Evolutionary conservation across 2,329 filamentous ascomycete species (phyloP).

Genomic region (Aureobasidium musti): DNA sequence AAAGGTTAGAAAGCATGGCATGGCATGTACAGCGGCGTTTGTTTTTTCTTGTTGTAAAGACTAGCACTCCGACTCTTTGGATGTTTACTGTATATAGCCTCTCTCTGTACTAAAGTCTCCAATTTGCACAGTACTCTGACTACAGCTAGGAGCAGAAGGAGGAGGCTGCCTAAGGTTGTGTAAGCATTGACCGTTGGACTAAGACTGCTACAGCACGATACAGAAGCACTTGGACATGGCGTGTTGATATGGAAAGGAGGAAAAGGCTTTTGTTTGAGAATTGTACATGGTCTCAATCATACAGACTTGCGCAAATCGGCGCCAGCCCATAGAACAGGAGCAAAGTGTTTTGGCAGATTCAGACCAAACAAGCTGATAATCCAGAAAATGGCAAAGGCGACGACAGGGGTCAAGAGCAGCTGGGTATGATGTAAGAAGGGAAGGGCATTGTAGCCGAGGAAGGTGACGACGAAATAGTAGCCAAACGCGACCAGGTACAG

Average conservation of each 20-base stretch:
- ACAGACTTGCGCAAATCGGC: conserved; percentile 43
- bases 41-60: background rate
- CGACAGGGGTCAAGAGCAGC: conserved; percentile 62
- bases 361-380: conserved; percentile 55
- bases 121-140: too few species aligned
- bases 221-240: too few species aligned
- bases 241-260: background rate
- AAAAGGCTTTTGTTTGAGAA: background rate
- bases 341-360: conserved; percentile 54
- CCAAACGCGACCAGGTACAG: conserved; percentile 66
- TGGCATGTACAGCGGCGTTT: conserved; percentile 3
- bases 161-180: too few species aligned
- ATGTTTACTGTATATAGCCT: background rate
- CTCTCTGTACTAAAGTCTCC: too few species aligned
- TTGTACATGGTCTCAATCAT: conserved; percentile 23
- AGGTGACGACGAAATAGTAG: conserved; percentile 69
- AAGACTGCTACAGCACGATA: background rate
- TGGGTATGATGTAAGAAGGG: conserved; percentile 69
- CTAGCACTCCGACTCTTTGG: conserved; percentile 4
- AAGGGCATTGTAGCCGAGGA: conserved; percentile 68
- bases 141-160: too few species aligned
- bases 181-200: too few species aligned
- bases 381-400: conserved; percentile 63
- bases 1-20: background rate
- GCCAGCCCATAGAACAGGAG: conserved; percentile 54